A percentile compares a stretch with the other conserved stretches of the same genome.
These are phyloP conservation scores for Solanum rostratum DNA, from an alignment of 257 asterid genomes.

Conservation along the genomic window DNA sequence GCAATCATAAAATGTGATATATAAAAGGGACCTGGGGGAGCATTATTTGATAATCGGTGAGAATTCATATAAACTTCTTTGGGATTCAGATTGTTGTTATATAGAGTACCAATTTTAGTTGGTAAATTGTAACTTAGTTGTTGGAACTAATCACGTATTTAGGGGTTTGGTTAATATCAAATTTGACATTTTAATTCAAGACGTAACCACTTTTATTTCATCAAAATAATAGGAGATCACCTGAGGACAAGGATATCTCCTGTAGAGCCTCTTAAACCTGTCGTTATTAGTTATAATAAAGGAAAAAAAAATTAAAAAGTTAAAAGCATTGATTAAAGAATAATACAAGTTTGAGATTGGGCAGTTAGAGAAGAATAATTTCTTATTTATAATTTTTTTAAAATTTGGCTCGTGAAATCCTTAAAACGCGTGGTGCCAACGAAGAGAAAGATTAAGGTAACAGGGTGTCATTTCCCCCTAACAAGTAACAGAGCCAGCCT, in stretches of 20 bases:
- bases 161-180: background rate
- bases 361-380: background rate
- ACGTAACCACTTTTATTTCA: background rate
- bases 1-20: too few species aligned
- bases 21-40: too few species aligned
- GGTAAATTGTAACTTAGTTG: background rate
- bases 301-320: background rate
- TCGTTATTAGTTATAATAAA: background rate
- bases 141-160: background rate
- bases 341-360: background rate
- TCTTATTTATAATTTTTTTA: background rate
- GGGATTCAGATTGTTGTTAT: background rate
- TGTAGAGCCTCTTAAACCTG: background rate
- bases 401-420: background rate
- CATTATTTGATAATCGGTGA: too few species aligned
- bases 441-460: background rate
- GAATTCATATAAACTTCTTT: background rate
- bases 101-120: background rate
- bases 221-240: background rate
- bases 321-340: background rate
- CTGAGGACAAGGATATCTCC: background rate
- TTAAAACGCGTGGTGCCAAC: background rate
- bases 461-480: background rate
- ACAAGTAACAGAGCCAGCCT: background rate
- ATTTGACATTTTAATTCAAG: constrained; percentile 1